phyloP scores from a whole-genome alignment of 768 basidiomycete species.

The Tulasnella sp. region DNA sequence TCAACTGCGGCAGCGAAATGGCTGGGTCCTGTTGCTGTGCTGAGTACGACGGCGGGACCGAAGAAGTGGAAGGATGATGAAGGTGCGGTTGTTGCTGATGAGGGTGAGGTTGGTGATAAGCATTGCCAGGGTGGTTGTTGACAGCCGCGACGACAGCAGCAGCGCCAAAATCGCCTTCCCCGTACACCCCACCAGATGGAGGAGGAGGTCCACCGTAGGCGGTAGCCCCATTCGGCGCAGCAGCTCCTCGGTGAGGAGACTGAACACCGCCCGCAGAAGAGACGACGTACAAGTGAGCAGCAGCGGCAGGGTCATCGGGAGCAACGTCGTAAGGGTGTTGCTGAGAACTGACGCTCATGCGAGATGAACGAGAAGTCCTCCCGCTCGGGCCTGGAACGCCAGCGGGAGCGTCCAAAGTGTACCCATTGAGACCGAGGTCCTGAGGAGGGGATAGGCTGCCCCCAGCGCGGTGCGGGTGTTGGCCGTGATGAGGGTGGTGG shows the following conservation, averaged over 20 bases:
- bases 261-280: neutral
- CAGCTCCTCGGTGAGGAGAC: neutral
- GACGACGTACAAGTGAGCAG: neutral
- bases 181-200: neutral
- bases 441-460: neutral
- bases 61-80: conserved; percentile 1
- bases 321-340: conserved; percentile 17
- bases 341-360: conserved; percentile 14
- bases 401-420: neutral
- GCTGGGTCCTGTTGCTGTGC: neutral
- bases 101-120: neutral
- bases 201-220: neutral
- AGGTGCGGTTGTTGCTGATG: neutral
- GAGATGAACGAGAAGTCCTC: conserved; percentile 10
- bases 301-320: neutral
- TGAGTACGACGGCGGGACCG: neutral
- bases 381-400: neutral
- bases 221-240: neutral
- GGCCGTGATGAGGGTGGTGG: neutral
- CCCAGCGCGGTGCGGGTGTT: neutral
- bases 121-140: neutral
- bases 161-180: neutral
- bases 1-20: neutral
- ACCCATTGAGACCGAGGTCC: neutral
- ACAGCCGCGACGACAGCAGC: neutral